A percentile compares a stretch with the other conserved stretches of the same genome.
Conservation (phyloP, 306 rosid genomes). For the Hippophae tibetana region DNA sequence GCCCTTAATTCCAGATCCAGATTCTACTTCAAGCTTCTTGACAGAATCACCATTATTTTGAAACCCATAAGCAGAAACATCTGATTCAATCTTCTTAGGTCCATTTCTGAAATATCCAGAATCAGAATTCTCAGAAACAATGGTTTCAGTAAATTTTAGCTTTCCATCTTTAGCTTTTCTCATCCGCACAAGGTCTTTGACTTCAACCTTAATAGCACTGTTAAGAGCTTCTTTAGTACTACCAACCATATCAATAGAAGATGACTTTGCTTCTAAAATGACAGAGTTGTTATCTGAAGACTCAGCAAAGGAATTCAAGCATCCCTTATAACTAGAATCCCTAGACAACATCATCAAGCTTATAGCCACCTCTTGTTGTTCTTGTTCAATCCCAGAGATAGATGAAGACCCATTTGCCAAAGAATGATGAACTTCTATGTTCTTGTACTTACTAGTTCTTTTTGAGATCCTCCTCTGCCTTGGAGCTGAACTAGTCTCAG, state of each 20-base stretch:
- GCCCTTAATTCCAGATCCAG: slow-evolving; percentile 27
- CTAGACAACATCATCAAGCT: slow-evolving; percentile 69
- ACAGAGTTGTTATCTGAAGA: slow-evolving; percentile 66
- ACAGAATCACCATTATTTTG: slow-evolving; percentile 20
- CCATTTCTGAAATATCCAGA: slow-evolving; percentile 46
- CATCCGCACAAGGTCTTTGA: slow-evolving; percentile 17
- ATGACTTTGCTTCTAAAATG: slow-evolving; percentile 48
- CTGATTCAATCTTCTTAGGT: slow-evolving; percentile 38
- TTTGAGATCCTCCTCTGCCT: slow-evolving; percentile 30
- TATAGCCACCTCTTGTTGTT: slow-evolving; percentile 58
- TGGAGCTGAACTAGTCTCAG: slow-evolving; percentile 39
- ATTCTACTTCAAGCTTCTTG: slow-evolving; percentile 31
- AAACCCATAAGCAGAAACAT: slow-evolving; percentile 43
- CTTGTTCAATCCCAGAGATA: slow-evolving; percentile 48
- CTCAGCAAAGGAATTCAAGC: slow-evolving; percentile 38
- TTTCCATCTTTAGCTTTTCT: slow-evolving; percentile 24
- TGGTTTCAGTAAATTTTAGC: slow-evolving; percentile 27
- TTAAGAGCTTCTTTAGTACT: slow-evolving; percentile 20
- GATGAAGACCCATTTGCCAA: slow-evolving; percentile 32
- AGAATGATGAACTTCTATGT: slow-evolving; percentile 19
- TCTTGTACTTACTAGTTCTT: slow-evolving; percentile 34
- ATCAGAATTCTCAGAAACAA: slow-evolving; percentile 54
- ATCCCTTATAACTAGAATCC: slow-evolving; percentile 35
- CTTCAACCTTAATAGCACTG: slow-evolving; percentile 15
- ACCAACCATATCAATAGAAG: slow-evolving; percentile 28